Evolutionary conservation across 2,329 filamentous ascomycete species (phyloP).

Genomic region (Colletotrichum sp.): DNA sequence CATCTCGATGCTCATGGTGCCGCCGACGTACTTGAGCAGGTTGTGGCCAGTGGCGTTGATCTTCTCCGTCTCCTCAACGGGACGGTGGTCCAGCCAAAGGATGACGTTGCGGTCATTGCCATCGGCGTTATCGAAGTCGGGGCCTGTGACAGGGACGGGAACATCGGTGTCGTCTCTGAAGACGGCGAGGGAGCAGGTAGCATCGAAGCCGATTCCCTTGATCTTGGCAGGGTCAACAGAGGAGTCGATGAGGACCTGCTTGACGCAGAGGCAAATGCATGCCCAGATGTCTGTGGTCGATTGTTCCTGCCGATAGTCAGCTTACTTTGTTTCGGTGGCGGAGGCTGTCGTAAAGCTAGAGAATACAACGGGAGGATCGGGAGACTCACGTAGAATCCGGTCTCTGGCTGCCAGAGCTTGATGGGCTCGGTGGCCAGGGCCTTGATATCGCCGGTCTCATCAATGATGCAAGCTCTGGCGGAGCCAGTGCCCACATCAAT

Average conservation of each 20-base stretch:
- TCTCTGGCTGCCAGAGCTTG: conserved; percentile 79
- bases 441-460: conserved; percentile 87
- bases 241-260: conserved; percentile 81
- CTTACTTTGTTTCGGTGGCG: neutral
- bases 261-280: conserved; percentile 89
- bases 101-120: conserved; percentile 93
- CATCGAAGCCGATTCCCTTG: conserved; percentile 94
- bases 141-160: conserved; percentile 88
- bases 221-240: conserved; percentile 77
- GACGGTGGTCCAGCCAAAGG: conserved; percentile 95
- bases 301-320: conserved; percentile 72
- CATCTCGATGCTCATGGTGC: conserved; percentile 99
- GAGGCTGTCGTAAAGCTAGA: neutral
- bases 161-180: conserved; percentile 90
- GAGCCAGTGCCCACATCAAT: conserved; percentile 97
- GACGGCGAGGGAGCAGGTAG: conserved; percentile 95
- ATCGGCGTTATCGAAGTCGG: conserved; percentile 75
- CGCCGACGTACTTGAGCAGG: conserved; percentile 92
- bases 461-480: conserved; percentile 94
- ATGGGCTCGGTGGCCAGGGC: conserved; percentile 77
- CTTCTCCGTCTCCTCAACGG: conserved; percentile 86
- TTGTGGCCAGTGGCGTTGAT: conserved; percentile 95
- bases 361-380: neutral
- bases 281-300: conserved; percentile 97
- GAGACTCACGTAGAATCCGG: conserved; percentile 71